Conservation (phyloP, 2,329 filamentous ascomycete species). For the Akanthomyces muscarius region DNA sequence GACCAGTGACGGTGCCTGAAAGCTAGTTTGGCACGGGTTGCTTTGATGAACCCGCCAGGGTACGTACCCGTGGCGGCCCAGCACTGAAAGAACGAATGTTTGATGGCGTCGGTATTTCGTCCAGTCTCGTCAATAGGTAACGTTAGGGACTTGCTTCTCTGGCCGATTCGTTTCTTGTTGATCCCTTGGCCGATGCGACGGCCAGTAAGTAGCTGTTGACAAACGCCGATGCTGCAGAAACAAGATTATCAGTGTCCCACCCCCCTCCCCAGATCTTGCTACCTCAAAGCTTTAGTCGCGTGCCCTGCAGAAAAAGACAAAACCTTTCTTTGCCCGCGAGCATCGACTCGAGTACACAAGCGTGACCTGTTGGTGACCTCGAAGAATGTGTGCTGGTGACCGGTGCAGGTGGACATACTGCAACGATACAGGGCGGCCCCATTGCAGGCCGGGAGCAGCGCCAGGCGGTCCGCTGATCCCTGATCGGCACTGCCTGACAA, state of each 20-base stretch:
- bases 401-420: slow-evolving; percentile 3
- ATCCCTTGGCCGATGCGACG: background rate
- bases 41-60: background rate
- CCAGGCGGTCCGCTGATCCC: slow-evolving; percentile 6
- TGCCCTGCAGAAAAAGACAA: background rate
- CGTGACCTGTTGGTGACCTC: background rate
- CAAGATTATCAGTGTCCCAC: background rate
- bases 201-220: background rate
- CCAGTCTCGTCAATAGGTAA: background rate
- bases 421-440: background rate
- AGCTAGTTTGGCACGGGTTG: background rate
- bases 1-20: background rate
- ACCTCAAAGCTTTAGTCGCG: background rate
- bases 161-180: background rate
- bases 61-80: background rate
- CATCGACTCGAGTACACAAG: background rate
- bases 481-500: background rate
- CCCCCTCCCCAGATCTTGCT: background rate
- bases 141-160: background rate
- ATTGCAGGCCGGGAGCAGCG: background rate
- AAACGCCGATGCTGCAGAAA: background rate
- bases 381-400: slow-evolving; percentile 3
- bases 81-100: background rate
- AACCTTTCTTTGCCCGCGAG: background rate
- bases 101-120: background rate